Evolutionary conservation across 257 asterid species (phyloP).

Genomic region (Dorcoceras hygrometricum): DNA sequence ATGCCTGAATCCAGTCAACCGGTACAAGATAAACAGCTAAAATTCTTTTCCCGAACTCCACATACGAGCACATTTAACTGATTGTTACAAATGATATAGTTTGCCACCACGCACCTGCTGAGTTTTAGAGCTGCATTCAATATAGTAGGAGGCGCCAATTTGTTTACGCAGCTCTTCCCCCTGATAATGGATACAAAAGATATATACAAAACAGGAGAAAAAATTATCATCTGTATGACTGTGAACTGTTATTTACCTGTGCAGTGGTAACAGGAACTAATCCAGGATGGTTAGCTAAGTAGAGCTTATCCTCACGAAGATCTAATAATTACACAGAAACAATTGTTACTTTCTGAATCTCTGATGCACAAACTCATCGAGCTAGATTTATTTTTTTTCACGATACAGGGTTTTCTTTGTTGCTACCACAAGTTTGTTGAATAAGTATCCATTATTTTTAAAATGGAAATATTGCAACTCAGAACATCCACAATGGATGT

Average conservation of each 20-base stretch:
- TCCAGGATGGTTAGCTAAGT: constrained; percentile 94
- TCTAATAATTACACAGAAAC: constrained; percentile 38
- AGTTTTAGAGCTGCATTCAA: constrained; percentile 96
- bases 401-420: not conserved
- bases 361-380: not conserved
- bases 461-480: too few relatives aligned
- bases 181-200: constrained; percentile 35
- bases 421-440: not conserved
- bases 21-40: not conserved
- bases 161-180: constrained; percentile 95
- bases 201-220: not conserved
- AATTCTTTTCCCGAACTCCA: not conserved
- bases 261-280: constrained; percentile 71
- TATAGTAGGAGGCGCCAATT: constrained; percentile 79
- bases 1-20: not conserved
- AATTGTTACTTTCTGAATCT: not conserved
- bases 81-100: not conserved
- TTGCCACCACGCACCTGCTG: constrained; percentile 63
- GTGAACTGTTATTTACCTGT: constrained; percentile 47
- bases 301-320: constrained; percentile 91
- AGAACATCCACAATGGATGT: not conserved
- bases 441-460: too few relatives aligned
- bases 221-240: constrained; percentile 13
- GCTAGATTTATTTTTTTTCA: too few relatives aligned
- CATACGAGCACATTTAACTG: not conserved